Evolutionary conservation across 176 grass and related monocot species (phyloP), one percentile per base, ranked within the genome.

Genomic region (Avena sativa): DNA sequence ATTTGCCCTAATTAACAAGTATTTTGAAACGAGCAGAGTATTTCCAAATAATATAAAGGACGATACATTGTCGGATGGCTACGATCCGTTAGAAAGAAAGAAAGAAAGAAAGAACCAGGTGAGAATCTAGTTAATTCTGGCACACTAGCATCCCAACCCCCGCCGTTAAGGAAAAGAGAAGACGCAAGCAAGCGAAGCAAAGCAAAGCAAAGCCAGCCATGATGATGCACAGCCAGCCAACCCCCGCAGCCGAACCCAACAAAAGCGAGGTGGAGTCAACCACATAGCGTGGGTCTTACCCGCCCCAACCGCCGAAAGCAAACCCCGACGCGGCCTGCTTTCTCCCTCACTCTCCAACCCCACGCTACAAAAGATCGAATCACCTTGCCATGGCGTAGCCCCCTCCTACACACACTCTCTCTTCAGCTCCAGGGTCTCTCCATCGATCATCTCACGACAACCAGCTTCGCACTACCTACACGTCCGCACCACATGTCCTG

Each of bases 201-300:
- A 43, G 70, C 52, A 12, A 30, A 5, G 64, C 49, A 74, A 9
- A 11, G 6, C 1, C 6, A 43, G 40, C 13, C 40, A 79, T 38
- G 73, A 63, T 63, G 60, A 26, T 63, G 23, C 62, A 43, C 40
- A 43, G 7, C 21, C 25, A 53, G 28, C 80, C 73, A 88, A 79
- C 52, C 49, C 17, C 87, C 52, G 21, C 34, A 44, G 34, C 14
- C 52, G 21, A 7, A 52, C 20, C 17, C 40, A 51, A 71, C 53
- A 81, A 23, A 30, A 6, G 1, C 1, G 11, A 43, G 23, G 4
- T 17, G 52, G 14, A 81, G 74, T 79, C 87, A 87, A 87, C 36
- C 16, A 87, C 50, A 17, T 88, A 85, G 89, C 86, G 91, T 92
- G 59, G 87, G 91, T 90, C 85, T 87, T 90, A 81, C 84, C 80